phyloP scores from a whole-genome alignment of 2,329 filamentous ascomycete species.

The Aspergillus floridensis region DNA sequence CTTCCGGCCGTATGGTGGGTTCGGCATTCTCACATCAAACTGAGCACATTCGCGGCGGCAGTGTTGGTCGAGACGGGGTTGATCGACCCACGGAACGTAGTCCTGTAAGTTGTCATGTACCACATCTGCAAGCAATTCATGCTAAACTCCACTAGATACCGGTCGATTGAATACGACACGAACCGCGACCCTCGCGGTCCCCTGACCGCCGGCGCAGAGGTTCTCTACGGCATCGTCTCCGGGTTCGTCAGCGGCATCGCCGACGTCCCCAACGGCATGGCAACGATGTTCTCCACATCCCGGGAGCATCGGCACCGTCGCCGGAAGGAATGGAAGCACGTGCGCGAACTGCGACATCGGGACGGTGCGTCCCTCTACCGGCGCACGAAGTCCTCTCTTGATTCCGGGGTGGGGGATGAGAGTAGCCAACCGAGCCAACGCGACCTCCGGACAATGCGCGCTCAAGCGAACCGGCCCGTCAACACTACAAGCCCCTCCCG shows the following conservation, averaged over 20 bases:
- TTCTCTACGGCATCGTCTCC: constrained; percentile 77
- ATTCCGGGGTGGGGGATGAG: not conserved
- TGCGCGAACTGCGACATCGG: not conserved
- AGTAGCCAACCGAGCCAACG: not conserved
- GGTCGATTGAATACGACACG: constrained; percentile 67
- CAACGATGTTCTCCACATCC: constrained; percentile 6
- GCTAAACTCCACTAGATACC: constrained; percentile 36
- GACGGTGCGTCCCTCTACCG: not conserved
- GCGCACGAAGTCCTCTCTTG: not conserved
- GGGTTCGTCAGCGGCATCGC: constrained; percentile 79
- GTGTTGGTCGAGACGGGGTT: constrained; percentile 64
- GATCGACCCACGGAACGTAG: constrained; percentile 68
- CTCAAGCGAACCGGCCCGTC: not conserved
- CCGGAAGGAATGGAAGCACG: not conserved
- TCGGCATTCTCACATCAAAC: constrained; percentile 61
- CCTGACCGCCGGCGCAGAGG: constrained; percentile 71
- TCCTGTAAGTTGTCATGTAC: constrained; percentile 55
- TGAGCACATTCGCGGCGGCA: constrained; percentile 72
- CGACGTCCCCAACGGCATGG: constrained; percentile 61
- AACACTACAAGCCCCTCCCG: not conserved
- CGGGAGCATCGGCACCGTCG: constrained; percentile 1
- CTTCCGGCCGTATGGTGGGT: constrained; percentile 73
- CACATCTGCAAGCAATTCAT: constrained; percentile 13
- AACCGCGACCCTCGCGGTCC: constrained; percentile 78
- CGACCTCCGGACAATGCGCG: not conserved